Base-by-base conservation (phyloP, 208 protist genomes). In the Polymyxa betae region DNA sequence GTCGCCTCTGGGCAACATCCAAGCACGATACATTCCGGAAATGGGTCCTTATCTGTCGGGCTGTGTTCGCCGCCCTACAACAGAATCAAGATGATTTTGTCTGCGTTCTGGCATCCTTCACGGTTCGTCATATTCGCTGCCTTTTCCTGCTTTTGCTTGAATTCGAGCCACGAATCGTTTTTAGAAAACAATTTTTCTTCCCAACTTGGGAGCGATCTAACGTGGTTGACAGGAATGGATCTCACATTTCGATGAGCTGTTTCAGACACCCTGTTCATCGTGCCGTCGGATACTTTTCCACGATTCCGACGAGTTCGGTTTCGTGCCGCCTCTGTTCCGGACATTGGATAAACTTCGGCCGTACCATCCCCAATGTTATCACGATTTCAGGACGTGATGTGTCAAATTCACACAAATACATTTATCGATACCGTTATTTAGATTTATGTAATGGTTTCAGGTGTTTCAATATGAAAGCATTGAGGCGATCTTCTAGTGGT, bases 401-500 rank as follows among this genome's bases (percentile, higher is more conserved):
- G 5, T 24, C 24, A 60, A n/a, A n/a, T n/a, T n/a, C n/a, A n/a
- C n/a, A n/a, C n/a, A n/a, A n/a, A n/a, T n/a, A n/a, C n/a, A n/a
- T n/a, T n/a, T n/a, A n/a, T n/a, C n/a, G n/a, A 29, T 60, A 60
- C 49, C 5, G 16, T 82, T 40, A 40, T 35, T 40, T 82, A 5
- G 35, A 38, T 45, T 43, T 35, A 43, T 82, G n/a, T 43, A 82
- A 45, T 5, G 72, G 72, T 82, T 82, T 82, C 72, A 82, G n/a
- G 72, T 82, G 35, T 43, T 82, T 82, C 35, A 43, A 45, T 5
- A 82, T 82, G 72, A 82, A 82, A 12, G n/a, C 72, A 20, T 35
- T 5, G n/a, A 82, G n/a, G 5, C 35, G 5, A 20, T 82, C 72
- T 35, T 82, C 16, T 35, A 82, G 72, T 20, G 72, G 72, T 5